Evolutionary conservation across 129 eudicot species (phyloP), one percentile per base, ranked within the genome.

Genomic region (carrot (Daucus carota)): DNA sequence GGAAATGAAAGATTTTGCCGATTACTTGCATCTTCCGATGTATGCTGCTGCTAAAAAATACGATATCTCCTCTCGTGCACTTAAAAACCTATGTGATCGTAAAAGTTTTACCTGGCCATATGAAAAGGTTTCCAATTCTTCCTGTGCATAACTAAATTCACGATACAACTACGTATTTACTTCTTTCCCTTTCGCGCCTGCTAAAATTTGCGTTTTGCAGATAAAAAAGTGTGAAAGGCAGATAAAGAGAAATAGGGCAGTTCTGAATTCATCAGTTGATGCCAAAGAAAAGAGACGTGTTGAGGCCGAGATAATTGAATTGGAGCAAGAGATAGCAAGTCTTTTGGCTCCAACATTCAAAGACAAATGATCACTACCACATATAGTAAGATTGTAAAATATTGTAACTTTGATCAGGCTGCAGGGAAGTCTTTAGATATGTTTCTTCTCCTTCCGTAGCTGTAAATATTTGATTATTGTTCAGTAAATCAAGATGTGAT

Each of bases 51-150:
- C 88, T 4, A 75, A 72, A 78, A 32, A 78, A 63, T 29, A 86
- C 72, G 70, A 75, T 0, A 28, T 89, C 16, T 83, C 88, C 73
- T 78, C 87, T 1, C 82, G 93, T 32, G 87, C 82, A 26, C 43
- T 89, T 52, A 89, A 89, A 84, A 82, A 75, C 40, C 77, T 83
- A 45, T 90, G 92, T 36, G n/a, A n/a, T 87, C 86, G 1, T 76
- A 69, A 54, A 70, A 88, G 86, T 7, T 20, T 86, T 0, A 79
- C 89, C 9, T 92, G 98, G 98, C 93, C 97, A 57, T 77, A 81
- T 75, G 77, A 89, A 79, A 90, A 86, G 97, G 97, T 92, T 15
- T 15, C 29, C 6, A 1, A 57, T 16, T 18, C 9, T 72, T 63
- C 70, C 70, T 15, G 31, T 31, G 16, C 6, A 20, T 24, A n/a